Evolutionary conservation across 352 stramenopile species (phyloP), one percentile per base, ranked within the genome.

Genomic region (Phytophthora sojae): DNA sequence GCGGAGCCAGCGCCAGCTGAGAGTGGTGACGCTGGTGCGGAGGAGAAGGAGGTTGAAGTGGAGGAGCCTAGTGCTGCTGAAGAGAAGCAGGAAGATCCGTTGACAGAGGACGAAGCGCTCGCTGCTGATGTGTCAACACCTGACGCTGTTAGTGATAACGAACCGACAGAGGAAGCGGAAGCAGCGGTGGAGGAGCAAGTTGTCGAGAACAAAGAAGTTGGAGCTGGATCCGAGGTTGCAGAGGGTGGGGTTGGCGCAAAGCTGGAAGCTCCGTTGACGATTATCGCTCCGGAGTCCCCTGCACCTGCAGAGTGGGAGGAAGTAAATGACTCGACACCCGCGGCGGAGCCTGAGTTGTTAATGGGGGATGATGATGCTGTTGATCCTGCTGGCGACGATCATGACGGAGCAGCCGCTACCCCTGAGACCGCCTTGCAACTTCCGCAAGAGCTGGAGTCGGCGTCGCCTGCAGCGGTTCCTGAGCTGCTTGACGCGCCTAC

Each of bases 391-490:
- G 37, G 23, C 0, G 45, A 61, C 2, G 25, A 51, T 12, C 37
- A 39, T 6, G 52, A 76, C 5, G 53, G 50, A 69, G 67, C 52
- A 30, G 53, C 76, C 11, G 68, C 65, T 49, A 82, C 64, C 7
- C 68, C 71, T 8, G 71, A 78, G 57, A 65, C 55, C 23, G n/a
- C 30, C 9, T 51, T 82, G 37, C 70, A 67, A 15, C 64, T 71
- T 52, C 47, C 67, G 2, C 49, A 68, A 23, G 67, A 79, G 23
- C 19, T 80, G 49, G 74, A 77, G 52, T 61, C 77, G 57, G 69
- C 65, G 8, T 84, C 77, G 35, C 77, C 77, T n/a, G 70, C 71
- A 52, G 71, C 63, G 4, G 66, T 70, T 25, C 67, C 59, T 1
- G 63, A 76, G 23, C 37, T 79, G 6, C 54, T 76, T 56, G 52